Conservation (phyloP, 768 basidiomycete species). For the Clitopilus hobsonii region DNA sequence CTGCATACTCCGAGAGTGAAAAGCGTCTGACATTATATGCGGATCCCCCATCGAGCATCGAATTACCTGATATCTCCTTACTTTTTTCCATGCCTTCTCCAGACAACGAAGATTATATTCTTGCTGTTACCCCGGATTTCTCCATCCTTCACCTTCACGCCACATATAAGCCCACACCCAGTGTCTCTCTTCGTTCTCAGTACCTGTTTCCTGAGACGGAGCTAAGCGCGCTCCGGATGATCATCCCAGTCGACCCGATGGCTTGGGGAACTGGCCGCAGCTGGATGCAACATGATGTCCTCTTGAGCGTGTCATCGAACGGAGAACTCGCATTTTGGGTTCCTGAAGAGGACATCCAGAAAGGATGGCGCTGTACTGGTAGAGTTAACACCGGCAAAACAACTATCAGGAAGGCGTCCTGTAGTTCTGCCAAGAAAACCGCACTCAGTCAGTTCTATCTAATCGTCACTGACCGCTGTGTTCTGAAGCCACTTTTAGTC, state of each 20-base stretch:
- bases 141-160: slow-evolving; percentile 55
- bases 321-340: slow-evolving; percentile 91
- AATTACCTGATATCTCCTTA: slow-evolving; percentile 48
- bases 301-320: slow-evolving; percentile 70
- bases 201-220: slow-evolving; percentile 44
- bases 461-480: not conserved
- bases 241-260: slow-evolving; percentile 86
- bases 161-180: slow-evolving; percentile 23
- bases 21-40: slow-evolving; percentile 51
- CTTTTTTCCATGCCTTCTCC: slow-evolving; percentile 66
- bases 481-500: slow-evolving; percentile 37
- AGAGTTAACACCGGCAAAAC: slow-evolving; percentile 67
- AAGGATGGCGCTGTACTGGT: slow-evolving; percentile 65
- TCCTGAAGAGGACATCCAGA: slow-evolving; percentile 36
- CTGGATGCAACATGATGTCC: slow-evolving; percentile 59
- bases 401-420: slow-evolving; percentile 66
- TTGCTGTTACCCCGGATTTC: slow-evolving; percentile 62
- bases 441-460: slow-evolving; percentile 60
- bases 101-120: slow-evolving; percentile 47
- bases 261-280: slow-evolving; percentile 56
- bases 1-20: slow-evolving; percentile 51
- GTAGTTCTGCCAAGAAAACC: slow-evolving; percentile 90
- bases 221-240: slow-evolving; percentile 41
- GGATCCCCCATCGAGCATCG: slow-evolving; percentile 32
- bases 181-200: slow-evolving; percentile 43